Conservation (phyloP, 1,139 yeast genomes). For the Meyerozyma sp. region DNA sequence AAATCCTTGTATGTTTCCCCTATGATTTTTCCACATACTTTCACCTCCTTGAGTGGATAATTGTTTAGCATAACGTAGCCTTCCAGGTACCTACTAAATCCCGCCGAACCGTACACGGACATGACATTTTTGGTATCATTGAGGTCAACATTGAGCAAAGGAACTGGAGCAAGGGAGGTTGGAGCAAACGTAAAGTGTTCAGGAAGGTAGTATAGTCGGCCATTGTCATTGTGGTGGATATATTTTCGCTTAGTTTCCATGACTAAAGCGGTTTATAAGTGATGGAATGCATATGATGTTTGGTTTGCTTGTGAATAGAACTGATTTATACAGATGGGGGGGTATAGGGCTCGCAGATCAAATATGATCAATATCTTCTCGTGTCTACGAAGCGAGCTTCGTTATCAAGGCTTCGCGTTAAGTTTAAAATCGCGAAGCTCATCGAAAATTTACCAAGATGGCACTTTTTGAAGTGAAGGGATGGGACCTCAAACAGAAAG, state of each 20-base stretch:
- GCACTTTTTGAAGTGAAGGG: conserved; percentile 76
- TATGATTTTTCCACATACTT: conserved; percentile 7
- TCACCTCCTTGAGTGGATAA: conserved; percentile 7
- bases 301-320: neutral
- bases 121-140: conserved; percentile 5
- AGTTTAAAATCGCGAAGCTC: neutral
- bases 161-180: conserved; percentile 7
- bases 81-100: conserved; percentile 5
- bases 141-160: conserved; percentile 8
- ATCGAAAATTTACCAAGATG: conserved; percentile 30
- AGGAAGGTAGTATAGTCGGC: conserved; percentile 1
- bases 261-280: neutral
- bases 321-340: too few relatives aligned
- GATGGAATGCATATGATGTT: neutral
- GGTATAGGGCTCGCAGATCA: too few relatives aligned
- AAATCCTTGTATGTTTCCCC: conserved; percentile 4
- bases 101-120: conserved; percentile 9
- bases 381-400: neutral
- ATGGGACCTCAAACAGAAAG: conserved; percentile 62
- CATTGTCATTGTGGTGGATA: neutral
- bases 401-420: neutral
- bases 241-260: neutral
- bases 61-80: conserved; percentile 8
- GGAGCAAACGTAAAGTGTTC: conserved; percentile 5
- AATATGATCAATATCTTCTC: too few relatives aligned